Conservation (phyloP, 1,284 basidiomycete genomes). For the Cutaneotrichosporon arboriforme region DNA sequence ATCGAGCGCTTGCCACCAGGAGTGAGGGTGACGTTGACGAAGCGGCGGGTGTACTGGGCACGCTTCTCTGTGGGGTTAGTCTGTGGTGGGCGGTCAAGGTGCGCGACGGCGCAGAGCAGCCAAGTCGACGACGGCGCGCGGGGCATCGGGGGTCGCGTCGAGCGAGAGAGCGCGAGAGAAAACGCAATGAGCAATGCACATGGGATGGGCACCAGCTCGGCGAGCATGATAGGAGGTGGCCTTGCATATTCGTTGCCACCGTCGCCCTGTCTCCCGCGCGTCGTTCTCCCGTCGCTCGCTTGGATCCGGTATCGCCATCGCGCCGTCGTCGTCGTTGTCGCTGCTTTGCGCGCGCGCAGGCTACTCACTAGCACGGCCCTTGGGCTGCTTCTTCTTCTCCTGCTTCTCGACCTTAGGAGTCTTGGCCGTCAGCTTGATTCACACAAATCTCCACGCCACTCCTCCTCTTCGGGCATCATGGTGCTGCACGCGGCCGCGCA, state of each 20-base stretch:
- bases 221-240: too few species aligned
- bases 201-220: too few species aligned
- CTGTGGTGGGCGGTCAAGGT: too few species aligned
- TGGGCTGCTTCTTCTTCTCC: conserved; percentile 96
- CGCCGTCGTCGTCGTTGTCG: not conserved
- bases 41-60: conserved; percentile 62
- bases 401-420: conserved; percentile 94
- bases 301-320: not conserved
- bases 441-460: not conserved
- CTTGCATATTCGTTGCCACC: too few species aligned
- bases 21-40: conserved; percentile 84
- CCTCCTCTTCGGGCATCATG: not conserved
- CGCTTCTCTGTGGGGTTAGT: conserved; percentile 62
- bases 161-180: too few species aligned
- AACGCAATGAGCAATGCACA: too few species aligned
- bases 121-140: not conserved
- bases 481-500: too few species aligned
- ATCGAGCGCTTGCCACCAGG: conserved; percentile 93
- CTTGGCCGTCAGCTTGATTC: conserved; percentile 19
- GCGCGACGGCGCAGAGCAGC: not conserved
- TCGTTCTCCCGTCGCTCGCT: too few species aligned
- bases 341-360: not conserved
- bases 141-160: not conserved
- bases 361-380: conserved; percentile 72
- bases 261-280: too few species aligned